Conservation (phyloP, 1,284 basidiomycete species). For the Tetrapyrgos nigripes region DNA sequence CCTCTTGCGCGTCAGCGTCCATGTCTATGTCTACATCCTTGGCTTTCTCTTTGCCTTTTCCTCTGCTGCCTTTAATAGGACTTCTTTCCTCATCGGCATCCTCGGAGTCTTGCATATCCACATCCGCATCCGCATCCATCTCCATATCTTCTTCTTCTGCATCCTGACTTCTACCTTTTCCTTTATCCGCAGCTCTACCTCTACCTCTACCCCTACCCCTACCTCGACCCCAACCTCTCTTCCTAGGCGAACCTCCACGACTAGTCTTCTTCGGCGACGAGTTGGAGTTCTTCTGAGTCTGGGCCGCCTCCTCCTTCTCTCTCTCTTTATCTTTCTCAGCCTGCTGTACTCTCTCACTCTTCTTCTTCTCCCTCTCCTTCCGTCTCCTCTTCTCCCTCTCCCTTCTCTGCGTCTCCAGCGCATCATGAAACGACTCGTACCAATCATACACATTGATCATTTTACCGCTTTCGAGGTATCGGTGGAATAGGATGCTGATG, state of each 20-base stretch:
- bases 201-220: too few relatives aligned
- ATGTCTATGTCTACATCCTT: conserved; percentile 12
- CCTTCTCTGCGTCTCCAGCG: conserved; percentile 60
- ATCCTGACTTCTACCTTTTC: conserved; percentile 26
- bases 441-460: conserved; percentile 85
- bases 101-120: too few relatives aligned
- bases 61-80: too few relatives aligned
- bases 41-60: too few relatives aligned
- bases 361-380: neutral
- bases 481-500: conserved; percentile 73
- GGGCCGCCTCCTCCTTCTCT: conserved; percentile 15
- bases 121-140: neutral
- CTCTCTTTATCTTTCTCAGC: conserved; percentile 7
- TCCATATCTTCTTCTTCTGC: conserved; percentile 16
- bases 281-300: too few relatives aligned
- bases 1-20: conserved; percentile 27
- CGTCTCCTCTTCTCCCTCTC: conserved; percentile 9
- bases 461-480: conserved; percentile 77
- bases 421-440: conserved; percentile 73
- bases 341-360: neutral
- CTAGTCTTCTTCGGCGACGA: too few relatives aligned
- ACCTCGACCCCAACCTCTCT: too few relatives aligned
- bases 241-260: too few relatives aligned
- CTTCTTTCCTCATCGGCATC: too few relatives aligned
- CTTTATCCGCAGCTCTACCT: conserved; percentile 1